Conservation (phyloP, 2,329 filamentous ascomycete genomes). For the Capronia epimyces region DNA sequence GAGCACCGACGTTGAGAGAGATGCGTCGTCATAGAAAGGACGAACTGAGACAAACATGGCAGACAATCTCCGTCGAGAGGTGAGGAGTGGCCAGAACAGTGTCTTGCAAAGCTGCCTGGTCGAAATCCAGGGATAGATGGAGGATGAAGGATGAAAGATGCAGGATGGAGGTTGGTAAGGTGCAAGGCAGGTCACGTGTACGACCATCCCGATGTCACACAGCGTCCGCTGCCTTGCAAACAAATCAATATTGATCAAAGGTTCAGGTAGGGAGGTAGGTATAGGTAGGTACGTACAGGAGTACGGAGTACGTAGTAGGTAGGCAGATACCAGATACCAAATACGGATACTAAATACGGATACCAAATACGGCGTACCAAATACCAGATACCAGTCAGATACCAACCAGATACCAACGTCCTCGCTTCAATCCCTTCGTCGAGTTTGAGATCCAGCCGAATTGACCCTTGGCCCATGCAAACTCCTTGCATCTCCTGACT, state of each 20-base stretch:
- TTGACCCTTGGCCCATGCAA: neutral
- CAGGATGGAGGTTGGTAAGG: neutral
- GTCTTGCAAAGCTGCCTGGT: slow-evolving; percentile 11
- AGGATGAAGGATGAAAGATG: neutral
- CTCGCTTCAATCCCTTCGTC: neutral
- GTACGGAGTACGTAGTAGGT: too few species aligned
- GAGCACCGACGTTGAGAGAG: too few species aligned
- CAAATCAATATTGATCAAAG: too few species aligned
- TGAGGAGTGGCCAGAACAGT: neutral
- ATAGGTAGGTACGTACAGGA: too few species aligned
- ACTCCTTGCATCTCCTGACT: neutral
- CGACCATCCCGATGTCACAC: neutral
- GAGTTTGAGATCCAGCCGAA: neutral
- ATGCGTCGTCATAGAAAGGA: neutral
- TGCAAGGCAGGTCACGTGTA: too few species aligned
- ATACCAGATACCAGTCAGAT: too few species aligned
- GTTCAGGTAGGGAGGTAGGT: too few species aligned
- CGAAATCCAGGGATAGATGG: neutral
- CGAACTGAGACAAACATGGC: slow-evolving; percentile 12
- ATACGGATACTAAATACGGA: too few species aligned
- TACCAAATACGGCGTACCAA: too few species aligned
- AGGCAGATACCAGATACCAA: too few species aligned
- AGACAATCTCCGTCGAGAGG: slow-evolving; percentile 17
- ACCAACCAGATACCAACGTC: slow-evolving; percentile 1
- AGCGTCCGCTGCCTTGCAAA: too few species aligned